Evolutionary conservation across 2,329 filamentous ascomycete genomes (phyloP).

Genomic region (Hirsutella minnesotensis): DNA sequence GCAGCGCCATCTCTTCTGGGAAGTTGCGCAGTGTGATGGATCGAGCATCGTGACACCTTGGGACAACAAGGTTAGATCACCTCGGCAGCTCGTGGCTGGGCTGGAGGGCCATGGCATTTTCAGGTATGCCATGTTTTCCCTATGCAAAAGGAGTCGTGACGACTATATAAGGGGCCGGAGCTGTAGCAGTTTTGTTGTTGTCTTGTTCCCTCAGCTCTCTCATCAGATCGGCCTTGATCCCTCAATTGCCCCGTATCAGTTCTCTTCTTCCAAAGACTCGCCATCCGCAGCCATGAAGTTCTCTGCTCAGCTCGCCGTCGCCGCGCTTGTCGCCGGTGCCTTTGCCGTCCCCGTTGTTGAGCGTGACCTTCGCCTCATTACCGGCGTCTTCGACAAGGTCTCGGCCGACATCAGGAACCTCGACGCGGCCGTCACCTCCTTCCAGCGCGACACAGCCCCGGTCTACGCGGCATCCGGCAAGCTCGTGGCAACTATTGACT

Average conservation of each 20-base stretch:
- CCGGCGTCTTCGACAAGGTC: constrained; percentile 1
- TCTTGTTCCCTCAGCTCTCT: too few relatives aligned
- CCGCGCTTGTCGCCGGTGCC: constrained; percentile 1
- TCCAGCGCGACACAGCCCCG: background rate
- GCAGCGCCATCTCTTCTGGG: background rate
- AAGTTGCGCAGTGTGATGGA: too few relatives aligned
- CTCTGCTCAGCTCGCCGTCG: background rate
- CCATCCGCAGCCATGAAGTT: constrained; percentile 5
- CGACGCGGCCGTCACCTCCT: background rate
- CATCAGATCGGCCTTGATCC: too few relatives aligned
- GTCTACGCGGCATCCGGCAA: background rate
- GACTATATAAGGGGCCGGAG: too few relatives aligned
- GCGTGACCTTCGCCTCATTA: background rate
- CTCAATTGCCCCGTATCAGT: too few relatives aligned
- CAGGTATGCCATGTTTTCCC: too few relatives aligned
- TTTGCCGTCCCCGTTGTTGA: background rate
- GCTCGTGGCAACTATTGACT: constrained; percentile 1
- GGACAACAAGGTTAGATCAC: background rate
- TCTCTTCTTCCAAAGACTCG: too few relatives aligned
- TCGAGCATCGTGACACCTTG: background rate
- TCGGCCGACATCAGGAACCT: constrained; percentile 1
- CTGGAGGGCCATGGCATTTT: too few relatives aligned
- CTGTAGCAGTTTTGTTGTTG: too few relatives aligned
- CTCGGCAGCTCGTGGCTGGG: too few relatives aligned
- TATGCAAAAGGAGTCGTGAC: too few relatives aligned